Conservation (phyloP, 345 rosid species). For the Trapa bicornis region DNA sequence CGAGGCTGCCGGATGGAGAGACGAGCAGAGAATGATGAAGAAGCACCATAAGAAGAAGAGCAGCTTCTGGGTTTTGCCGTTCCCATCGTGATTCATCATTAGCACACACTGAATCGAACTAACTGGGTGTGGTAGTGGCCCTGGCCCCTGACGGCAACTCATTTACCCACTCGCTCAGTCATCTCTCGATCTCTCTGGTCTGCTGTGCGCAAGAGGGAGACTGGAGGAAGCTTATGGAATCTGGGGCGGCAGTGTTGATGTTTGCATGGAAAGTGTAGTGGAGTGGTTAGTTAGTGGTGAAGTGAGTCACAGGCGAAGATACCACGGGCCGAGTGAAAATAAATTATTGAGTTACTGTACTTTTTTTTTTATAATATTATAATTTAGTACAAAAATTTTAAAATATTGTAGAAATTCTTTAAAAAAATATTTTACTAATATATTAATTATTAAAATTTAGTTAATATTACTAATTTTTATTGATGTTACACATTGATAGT, state of each 20-base stretch:
- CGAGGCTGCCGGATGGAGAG: conserved; percentile 26
- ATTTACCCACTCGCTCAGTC: background rate
- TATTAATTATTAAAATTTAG: no score
- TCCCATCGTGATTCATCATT: conserved; percentile 11
- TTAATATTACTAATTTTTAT: no score
- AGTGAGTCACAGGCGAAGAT: background rate
- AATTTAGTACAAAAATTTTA: no score
- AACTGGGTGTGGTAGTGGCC: conserved; percentile 4
- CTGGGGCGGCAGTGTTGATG: no score
- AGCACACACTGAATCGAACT: background rate
- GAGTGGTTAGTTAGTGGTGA: background rate
- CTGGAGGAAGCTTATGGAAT: no score
- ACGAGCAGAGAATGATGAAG: conserved; percentile 14
- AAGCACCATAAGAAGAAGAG: conserved; percentile 33
- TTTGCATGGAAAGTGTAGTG: background rate
- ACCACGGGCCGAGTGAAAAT: background rate
- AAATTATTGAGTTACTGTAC: background rate
- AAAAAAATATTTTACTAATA: no score
- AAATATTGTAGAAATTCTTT: no score
- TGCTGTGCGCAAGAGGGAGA: background rate
- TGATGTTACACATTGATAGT: no score
- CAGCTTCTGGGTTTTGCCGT: conserved; percentile 9
- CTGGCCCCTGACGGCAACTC: background rate
- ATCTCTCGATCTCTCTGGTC: background rate
- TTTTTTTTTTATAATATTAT: no score